A percentile compares a stretch with the other conserved stretches of the same genome.
These are phyloP conservation scores for Leccinum solheimii DNA, from an alignment of 1,284 basidiomycete genomes.

Conservation along the genomic window DNA sequence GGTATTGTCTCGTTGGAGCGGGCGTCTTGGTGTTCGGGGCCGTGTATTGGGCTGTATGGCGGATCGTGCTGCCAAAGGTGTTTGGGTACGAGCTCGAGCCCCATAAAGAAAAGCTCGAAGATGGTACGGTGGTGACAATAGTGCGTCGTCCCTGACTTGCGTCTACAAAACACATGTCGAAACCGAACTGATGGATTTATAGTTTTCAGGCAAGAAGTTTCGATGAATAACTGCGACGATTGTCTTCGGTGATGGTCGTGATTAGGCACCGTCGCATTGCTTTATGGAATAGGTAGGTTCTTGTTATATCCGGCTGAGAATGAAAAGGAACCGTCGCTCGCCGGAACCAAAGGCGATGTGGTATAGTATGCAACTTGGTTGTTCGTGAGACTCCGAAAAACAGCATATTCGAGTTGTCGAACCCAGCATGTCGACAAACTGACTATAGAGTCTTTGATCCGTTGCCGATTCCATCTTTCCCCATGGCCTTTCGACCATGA, in stretches of 20 bases:
- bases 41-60: slow-evolving; percentile 58
- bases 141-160: slow-evolving; percentile 40
- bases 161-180: background rate
- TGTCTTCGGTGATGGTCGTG: background rate
- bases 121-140: slow-evolving; percentile 57
- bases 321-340: background rate
- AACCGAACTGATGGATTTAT: background rate
- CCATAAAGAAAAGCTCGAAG: slow-evolving; percentile 47
- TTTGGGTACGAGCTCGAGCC: slow-evolving; percentile 52
- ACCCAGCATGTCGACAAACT: background rate
- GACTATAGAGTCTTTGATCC: background rate
- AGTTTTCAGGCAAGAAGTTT: slow-evolving; percentile 24
- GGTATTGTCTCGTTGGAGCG: slow-evolving; percentile 59
- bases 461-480: background rate
- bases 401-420: background rate
- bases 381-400: background rate
- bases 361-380: background rate
- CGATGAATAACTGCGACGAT: background rate
- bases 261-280: background rate
- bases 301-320: background rate
- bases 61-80: slow-evolving; percentile 47
- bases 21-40: slow-evolving; percentile 47
- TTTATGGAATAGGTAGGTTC: background rate
- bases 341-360: background rate
- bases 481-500: background rate